Percentiles rank a stretch among this genome's conserved stretches.
Evolutionary conservation across 2,329 filamentous ascomycete species (phyloP).

Genomic region (Botrytis tulipae): DNA sequence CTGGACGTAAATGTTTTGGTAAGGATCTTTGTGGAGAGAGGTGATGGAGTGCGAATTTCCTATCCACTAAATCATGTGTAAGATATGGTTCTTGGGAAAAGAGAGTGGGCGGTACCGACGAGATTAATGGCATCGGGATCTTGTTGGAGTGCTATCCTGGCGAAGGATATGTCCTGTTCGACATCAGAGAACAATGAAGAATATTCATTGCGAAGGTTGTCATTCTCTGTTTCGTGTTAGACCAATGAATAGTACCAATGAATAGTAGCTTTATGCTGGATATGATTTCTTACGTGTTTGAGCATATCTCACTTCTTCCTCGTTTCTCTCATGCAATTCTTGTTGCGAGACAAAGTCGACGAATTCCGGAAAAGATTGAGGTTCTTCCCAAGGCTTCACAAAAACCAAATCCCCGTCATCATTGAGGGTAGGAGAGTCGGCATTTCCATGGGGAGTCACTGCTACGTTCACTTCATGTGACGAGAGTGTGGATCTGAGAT

Average conservation of each 20-base stretch:
- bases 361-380: constrained; percentile 61
- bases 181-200: constrained; percentile 59
- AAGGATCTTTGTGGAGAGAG: constrained; percentile 77
- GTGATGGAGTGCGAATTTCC: constrained; percentile 70
- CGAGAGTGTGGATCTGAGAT: constrained; percentile 19
- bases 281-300: constrained; percentile 62
- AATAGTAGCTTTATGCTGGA: not conserved
- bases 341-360: constrained; percentile 60
- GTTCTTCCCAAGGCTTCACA: constrained; percentile 69
- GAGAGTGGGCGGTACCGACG: constrained; percentile 11
- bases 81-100: not conserved
- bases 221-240: constrained; percentile 59
- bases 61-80: constrained; percentile 54
- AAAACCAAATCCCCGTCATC: constrained; percentile 49
- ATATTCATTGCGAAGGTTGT: constrained; percentile 77
- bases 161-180: constrained; percentile 65
- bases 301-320: constrained; percentile 62
- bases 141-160: constrained; percentile 65
- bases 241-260: not conserved
- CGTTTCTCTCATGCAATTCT: constrained; percentile 42
- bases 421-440: constrained; percentile 52
- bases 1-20: constrained; percentile 83
- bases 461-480: constrained; percentile 19
- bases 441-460: constrained; percentile 41
- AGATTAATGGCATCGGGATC: constrained; percentile 75